Conservation (phyloP, 2,329 filamentous ascomycete genomes). For the Verticillium klebahnii region DNA sequence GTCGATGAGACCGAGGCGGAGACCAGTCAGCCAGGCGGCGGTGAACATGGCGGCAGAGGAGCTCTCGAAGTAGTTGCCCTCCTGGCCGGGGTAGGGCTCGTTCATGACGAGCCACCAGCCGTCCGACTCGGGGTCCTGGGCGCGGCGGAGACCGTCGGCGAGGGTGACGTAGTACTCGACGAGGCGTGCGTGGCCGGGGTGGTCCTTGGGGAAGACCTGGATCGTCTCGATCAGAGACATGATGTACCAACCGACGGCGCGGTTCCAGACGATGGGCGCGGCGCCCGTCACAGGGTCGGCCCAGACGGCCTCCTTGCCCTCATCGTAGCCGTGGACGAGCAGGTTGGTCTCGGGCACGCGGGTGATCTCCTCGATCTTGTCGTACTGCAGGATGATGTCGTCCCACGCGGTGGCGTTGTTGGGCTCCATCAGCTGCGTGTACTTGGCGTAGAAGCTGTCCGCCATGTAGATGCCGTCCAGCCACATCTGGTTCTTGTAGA, state of each 20-base stretch:
- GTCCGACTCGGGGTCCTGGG: constrained; percentile 33
- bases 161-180: constrained; percentile 34
- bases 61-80: constrained; percentile 57
- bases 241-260: constrained; percentile 50
- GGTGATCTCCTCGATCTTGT: constrained; percentile 38
- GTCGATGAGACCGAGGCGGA: constrained; percentile 22
- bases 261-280: constrained; percentile 46
- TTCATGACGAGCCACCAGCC: constrained; percentile 58
- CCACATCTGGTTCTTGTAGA: constrained; percentile 53
- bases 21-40: constrained; percentile 44
- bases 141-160: constrained; percentile 32
- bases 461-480: constrained; percentile 52
- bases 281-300: constrained; percentile 44
- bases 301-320: constrained; percentile 43
- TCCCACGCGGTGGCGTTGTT: constrained; percentile 35
- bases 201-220: constrained; percentile 34
- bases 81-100: constrained; percentile 36
- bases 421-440: constrained; percentile 30
- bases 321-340: constrained; percentile 51
- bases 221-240: constrained; percentile 46
- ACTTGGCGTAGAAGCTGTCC: constrained; percentile 37
- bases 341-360: constrained; percentile 33
- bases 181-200: constrained; percentile 30
- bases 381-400: constrained; percentile 39
- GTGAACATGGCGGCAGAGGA: constrained; percentile 55